phyloP scores from a whole-genome alignment of 768 basidiomycete species.

The Phanerodontia chrysosporium region DNA sequence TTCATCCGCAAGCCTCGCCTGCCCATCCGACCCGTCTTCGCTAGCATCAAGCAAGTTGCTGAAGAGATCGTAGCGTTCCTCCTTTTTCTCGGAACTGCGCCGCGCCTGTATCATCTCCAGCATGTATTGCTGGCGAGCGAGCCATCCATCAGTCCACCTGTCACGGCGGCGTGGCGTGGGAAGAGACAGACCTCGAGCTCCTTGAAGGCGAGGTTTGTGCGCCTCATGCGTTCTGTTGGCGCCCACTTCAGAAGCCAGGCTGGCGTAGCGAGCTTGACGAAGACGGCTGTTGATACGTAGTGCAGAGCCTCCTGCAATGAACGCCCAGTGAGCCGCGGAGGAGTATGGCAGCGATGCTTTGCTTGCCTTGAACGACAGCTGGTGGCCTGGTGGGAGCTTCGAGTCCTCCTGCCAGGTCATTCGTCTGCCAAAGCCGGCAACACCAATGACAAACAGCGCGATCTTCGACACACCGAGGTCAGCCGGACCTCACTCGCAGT shows the following conservation, averaged over 20 bases:
- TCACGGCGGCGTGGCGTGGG: no score
- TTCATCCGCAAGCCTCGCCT: slow-evolving; percentile 34
- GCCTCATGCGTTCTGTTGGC: slow-evolving; percentile 18
- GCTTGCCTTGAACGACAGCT: slow-evolving; percentile 23
- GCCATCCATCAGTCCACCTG: background rate
- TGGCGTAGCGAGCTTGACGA: slow-evolving; percentile 23
- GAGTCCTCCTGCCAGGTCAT: slow-evolving; percentile 47
- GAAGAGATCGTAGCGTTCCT: slow-evolving; percentile 46
- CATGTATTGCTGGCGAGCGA: slow-evolving; percentile 37
- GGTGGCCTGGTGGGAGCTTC: slow-evolving; percentile 37
- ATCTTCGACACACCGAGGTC: slow-evolving; percentile 32
- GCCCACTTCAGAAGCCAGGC: slow-evolving; percentile 19
- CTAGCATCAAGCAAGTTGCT: slow-evolving; percentile 48
- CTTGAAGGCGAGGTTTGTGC: slow-evolving; percentile 19
- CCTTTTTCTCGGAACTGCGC: slow-evolving; percentile 30
- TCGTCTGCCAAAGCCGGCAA: slow-evolving; percentile 50
- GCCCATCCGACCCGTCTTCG: slow-evolving; percentile 27
- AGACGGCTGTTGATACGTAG: slow-evolving; percentile 24
- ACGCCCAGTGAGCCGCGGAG: background rate
- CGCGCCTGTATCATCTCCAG: slow-evolving; percentile 49
- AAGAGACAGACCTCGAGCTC: slow-evolving; percentile 25
- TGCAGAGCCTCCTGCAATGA: slow-evolving; percentile 22
- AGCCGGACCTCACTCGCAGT: background rate
- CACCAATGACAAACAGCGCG: slow-evolving; percentile 50
- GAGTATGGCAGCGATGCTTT: background rate